Conservation (phyloP, 169 alveolate genomes). For the Sarcocystis neurona region DNA sequence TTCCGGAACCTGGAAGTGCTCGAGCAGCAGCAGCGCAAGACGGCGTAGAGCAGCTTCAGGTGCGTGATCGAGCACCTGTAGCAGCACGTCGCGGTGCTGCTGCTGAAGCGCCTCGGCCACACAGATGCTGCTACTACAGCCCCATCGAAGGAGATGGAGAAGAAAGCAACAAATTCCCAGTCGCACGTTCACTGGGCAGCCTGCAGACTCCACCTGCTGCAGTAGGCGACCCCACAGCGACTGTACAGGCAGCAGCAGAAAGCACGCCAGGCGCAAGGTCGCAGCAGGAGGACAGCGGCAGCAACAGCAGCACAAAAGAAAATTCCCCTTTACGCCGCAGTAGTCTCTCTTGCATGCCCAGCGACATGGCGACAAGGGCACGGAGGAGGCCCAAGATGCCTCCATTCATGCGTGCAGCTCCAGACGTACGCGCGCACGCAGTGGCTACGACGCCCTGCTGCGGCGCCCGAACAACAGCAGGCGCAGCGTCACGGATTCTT, state of each 20-base stretch:
- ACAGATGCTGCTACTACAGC: conserved; percentile 24
- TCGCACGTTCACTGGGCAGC: too few species aligned
- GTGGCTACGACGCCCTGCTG: too few species aligned
- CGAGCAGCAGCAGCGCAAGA: conserved; percentile 56
- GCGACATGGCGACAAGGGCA: too few species aligned
- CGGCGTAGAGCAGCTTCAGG: conserved; percentile 34
- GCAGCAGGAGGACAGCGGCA: too few species aligned
- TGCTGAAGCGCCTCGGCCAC: conserved; percentile 6
- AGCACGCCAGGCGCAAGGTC: conserved; percentile 3
- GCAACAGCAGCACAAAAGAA: too few species aligned
- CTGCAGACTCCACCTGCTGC: conserved; percentile 48
- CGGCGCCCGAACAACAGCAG: too few species aligned
- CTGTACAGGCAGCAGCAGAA: not conserved
- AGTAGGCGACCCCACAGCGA: conserved; percentile 47
- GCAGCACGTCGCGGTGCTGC: conserved; percentile 21
- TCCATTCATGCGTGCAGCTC: too few species aligned
- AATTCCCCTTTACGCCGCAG: too few species aligned
- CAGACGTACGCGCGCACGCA: too few species aligned
- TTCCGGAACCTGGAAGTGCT: conserved; percentile 9
- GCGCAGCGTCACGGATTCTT: too few species aligned
- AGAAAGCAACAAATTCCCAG: conserved; percentile 38
- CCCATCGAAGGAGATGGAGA: conserved; percentile 43
- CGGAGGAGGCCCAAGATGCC: too few species aligned
- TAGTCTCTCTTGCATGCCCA: too few species aligned
- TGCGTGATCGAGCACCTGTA: conserved; percentile 17